Evolutionary conservation across 2,329 filamentous ascomycete genomes (phyloP).

Genomic region (Clonostachys sp.): DNA sequence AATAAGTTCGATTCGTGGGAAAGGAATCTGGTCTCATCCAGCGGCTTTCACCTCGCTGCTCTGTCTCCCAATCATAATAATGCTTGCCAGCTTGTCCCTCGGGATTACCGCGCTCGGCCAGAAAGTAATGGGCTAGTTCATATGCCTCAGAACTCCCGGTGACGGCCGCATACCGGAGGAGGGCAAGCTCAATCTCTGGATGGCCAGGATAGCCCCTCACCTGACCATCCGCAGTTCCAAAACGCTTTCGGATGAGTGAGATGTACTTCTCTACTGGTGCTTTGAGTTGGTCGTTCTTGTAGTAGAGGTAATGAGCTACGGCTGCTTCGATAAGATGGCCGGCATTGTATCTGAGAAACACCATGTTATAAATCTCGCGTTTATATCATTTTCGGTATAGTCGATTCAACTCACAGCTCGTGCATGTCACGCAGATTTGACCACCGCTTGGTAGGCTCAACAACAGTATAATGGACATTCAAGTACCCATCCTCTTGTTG

Average conservation of each 20-base stretch:
- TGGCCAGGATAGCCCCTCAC: conserved; percentile 55
- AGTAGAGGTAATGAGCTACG: conserved; percentile 48
- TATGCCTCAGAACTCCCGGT: conserved; percentile 28
- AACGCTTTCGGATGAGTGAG: conserved; percentile 40
- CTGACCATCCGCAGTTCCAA: conserved; percentile 44
- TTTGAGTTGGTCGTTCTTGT: conserved; percentile 44
- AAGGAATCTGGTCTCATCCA: conserved; percentile 42
- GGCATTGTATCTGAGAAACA: conserved; percentile 44
- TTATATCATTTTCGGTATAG: not conserved
- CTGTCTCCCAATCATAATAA: conserved; percentile 50
- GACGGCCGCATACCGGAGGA: conserved; percentile 27
- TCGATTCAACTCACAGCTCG: conserved; percentile 40
- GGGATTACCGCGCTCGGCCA: conserved; percentile 52
- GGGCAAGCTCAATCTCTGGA: conserved; percentile 40
- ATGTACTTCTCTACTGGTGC: conserved; percentile 50
- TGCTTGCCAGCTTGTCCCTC: conserved; percentile 40
- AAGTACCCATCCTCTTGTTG: conserved; percentile 59
- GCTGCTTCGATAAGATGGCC: conserved; percentile 60
- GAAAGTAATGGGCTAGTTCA: conserved; percentile 49
- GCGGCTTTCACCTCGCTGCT: conserved; percentile 41
- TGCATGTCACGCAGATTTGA: conserved; percentile 57
- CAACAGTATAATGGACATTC: conserved; percentile 58
- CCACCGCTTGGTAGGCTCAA: conserved; percentile 50
- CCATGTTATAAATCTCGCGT: not conserved
- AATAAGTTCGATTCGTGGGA: conserved; percentile 28